Evolutionary conservation across 176 grass and related monocot species (phyloP), one percentile per base, ranked within the genome.

Genomic region (Triticum timopheevii): DNA sequence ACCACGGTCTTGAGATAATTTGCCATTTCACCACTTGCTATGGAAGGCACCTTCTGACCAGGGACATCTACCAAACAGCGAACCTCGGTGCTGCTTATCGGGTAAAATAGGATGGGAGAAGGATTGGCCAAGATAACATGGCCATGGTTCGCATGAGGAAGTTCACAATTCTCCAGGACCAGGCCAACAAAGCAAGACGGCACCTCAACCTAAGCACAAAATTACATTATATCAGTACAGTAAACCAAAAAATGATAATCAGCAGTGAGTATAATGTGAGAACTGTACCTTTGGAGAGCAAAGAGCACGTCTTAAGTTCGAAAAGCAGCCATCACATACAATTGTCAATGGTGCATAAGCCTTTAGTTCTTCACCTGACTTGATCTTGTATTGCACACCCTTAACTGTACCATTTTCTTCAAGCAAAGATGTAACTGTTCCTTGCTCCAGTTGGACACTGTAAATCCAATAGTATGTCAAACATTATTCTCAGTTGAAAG

Each of bases 311-410:
- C 97, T 74, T 67, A 99, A 85, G 80, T 99, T 99, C 2, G 97
- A 99, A 82, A 99, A 99, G 77, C 97, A 99, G n/a, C 97, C 94
- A 66, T 99, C 97, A 67, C 97, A 99, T 71, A 99, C 97, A 82
- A 99, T 93, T 7, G 94, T 99, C 44, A 99, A 84, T 76, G 97
- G 94, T 54, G 97, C 94, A 88, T 87, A 85, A 34, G 92, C 92
- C 71, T 93, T 93, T 31, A 85, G 78, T 80, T 94, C 97, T 91
- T 95, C 94, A 83, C 94, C 93, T 31, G 87, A 93, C 80, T 90
- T 99, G 35, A 73, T 93, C 85, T 99, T 99, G 89, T 96, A 99
- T 70, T 88, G 69, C 47, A 99, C 94, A 79, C 97, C 97, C 65
- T 93, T 94, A 40, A 99, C 90, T 56, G 77, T 91, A 81, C 97